Percentiles rank a stretch among this genome's conserved stretches.
phyloP scores from a whole-genome alignment of 164 flowering plant species.

The Chimonanthus salicifolius region DNA sequence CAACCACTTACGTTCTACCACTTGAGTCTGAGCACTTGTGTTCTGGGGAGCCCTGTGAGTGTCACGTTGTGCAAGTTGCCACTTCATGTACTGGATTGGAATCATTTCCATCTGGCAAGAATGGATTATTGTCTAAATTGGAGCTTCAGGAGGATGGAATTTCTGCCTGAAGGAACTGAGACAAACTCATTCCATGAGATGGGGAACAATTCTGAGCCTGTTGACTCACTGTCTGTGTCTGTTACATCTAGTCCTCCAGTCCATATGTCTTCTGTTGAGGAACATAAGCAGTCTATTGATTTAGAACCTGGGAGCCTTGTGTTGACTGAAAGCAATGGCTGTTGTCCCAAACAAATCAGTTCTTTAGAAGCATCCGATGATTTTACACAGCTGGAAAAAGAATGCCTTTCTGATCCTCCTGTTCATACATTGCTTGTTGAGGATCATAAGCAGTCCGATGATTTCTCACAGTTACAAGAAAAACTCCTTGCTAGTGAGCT shows the following conservation, averaged over 20 bases:
- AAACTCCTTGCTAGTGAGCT: slow-evolving; percentile 14
- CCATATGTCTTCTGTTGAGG: slow-evolving; percentile 1
- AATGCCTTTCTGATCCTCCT: slow-evolving; percentile 11
- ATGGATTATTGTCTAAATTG: slow-evolving; percentile 12
- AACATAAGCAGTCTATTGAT: slow-evolving; percentile 14
- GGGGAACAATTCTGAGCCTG: slow-evolving; percentile 13
- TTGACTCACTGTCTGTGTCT: slow-evolving; percentile 11
- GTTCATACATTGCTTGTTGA: not conserved
- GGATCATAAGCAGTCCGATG: not conserved
- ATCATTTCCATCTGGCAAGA: slow-evolving; percentile 1
- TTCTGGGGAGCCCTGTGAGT: not conserved
- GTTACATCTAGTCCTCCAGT: slow-evolving; percentile 4
- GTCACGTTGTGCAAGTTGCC: slow-evolving; percentile 5
- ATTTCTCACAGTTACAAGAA: slow-evolving; percentile 7
- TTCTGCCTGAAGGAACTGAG: slow-evolving; percentile 3
- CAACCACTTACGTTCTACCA: slow-evolving; percentile 15
- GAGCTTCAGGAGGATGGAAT: slow-evolving; percentile 16
- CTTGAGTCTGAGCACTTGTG: slow-evolving; percentile 13
- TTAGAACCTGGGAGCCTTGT: slow-evolving; percentile 5
- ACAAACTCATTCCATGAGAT: slow-evolving; percentile 4
- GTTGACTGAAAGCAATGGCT: slow-evolving; percentile 7
- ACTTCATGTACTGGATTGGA: slow-evolving; percentile 18
- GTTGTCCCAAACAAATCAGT: slow-evolving; percentile 5
- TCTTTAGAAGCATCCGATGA: slow-evolving; percentile 14
- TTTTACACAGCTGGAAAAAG: slow-evolving; percentile 9